phyloP scores from a whole-genome alignment of 768 basidiomycete species.

The Obba rivulosa region DNA sequence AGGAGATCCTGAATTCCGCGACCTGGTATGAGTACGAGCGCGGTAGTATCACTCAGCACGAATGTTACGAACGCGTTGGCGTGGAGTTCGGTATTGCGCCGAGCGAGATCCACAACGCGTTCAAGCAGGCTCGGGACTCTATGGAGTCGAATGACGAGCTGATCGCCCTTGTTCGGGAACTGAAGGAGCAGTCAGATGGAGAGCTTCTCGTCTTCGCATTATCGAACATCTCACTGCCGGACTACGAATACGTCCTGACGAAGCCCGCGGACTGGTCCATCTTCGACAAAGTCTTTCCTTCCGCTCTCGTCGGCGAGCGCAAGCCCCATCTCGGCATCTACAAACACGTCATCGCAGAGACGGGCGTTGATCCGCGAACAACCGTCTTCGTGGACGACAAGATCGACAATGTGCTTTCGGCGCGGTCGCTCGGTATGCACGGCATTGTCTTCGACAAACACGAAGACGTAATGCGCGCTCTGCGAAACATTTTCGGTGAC shows the following conservation, averaged over 20 bases:
- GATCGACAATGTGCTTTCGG: conserved; percentile 51
- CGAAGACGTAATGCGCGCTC: conserved; percentile 35
- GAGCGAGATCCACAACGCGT: conserved; percentile 37
- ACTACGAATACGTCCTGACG: conserved; percentile 38
- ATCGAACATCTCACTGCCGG: conserved; percentile 50
- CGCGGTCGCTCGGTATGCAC: conserved; percentile 50
- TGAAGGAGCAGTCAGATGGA: conserved; percentile 33
- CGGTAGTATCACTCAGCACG: conserved; percentile 37
- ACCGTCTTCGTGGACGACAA: conserved; percentile 60
- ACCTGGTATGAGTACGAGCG: conserved; percentile 54
- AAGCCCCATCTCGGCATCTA: conserved; percentile 54
- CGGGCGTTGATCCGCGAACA: conserved; percentile 38
- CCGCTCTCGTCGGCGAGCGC: conserved; percentile 45
- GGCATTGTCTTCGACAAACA: conserved; percentile 43
- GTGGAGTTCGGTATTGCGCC: conserved; percentile 31
- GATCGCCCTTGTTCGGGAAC: conserved; percentile 34
- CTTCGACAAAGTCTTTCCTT: conserved; percentile 48
- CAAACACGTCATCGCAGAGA: conserved; percentile 40
- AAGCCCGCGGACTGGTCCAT: conserved; percentile 45
- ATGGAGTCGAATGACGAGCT: conserved; percentile 37
- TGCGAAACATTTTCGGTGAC: conserved; percentile 44
- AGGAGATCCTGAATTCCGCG: conserved; percentile 37
- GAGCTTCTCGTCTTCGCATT: conserved; percentile 40
- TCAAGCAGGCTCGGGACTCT: conserved; percentile 44
- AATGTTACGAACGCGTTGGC: conserved; percentile 38